Percentiles rank a stretch among this genome's conserved stretches.
Evolutionary conservation across 208 protist genomes (phyloP).

Genomic region (Wallacemonas sp.): DNA sequence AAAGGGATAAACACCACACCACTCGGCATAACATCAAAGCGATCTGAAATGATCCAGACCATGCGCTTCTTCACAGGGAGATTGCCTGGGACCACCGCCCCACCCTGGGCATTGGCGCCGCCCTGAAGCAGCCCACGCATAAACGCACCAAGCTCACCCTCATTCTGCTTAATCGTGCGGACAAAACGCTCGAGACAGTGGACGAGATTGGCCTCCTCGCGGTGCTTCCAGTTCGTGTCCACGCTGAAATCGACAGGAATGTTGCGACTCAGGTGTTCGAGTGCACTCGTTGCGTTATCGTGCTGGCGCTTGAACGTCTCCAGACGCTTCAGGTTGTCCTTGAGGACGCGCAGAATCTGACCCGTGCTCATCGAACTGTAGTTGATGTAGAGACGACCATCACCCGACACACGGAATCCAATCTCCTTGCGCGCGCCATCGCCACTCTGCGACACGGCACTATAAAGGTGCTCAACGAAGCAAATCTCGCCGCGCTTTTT

Average conservation of each 20-base stretch:
- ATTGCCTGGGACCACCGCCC: constrained; percentile 16
- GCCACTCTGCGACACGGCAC: constrained; percentile 21
- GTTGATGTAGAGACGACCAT: constrained; percentile 70
- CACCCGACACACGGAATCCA: constrained; percentile 69
- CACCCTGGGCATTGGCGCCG: constrained; percentile 9
- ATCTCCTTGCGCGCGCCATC: constrained; percentile 51
- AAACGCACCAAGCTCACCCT: constrained; percentile 54
- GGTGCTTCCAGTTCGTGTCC: constrained; percentile 76
- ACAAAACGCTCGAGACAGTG: constrained; percentile 60
- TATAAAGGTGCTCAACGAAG: constrained; percentile 56
- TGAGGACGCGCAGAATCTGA: constrained; percentile 77
- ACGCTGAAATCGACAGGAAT: constrained; percentile 84
- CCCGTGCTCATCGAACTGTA: constrained; percentile 65
- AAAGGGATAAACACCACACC: constrained; percentile 83
- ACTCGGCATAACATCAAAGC: constrained; percentile 72
- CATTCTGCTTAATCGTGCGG: constrained; percentile 61
- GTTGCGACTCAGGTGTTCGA: constrained; percentile 75
- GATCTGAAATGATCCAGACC: constrained; percentile 83
- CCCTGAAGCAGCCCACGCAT: constrained; percentile 37
- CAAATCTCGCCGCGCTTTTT: constrained; percentile 66
- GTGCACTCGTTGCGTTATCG: constrained; percentile 49
- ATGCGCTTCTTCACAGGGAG: constrained; percentile 57
- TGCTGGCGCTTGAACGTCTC: constrained; percentile 58
- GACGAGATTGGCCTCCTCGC: constrained; percentile 66
- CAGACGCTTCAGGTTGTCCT: constrained; percentile 69